These are phyloP conservation scores for Pythium phragmitis DNA, from an alignment of 352 stramenopile species.

Conservation along the genomic window DNA sequence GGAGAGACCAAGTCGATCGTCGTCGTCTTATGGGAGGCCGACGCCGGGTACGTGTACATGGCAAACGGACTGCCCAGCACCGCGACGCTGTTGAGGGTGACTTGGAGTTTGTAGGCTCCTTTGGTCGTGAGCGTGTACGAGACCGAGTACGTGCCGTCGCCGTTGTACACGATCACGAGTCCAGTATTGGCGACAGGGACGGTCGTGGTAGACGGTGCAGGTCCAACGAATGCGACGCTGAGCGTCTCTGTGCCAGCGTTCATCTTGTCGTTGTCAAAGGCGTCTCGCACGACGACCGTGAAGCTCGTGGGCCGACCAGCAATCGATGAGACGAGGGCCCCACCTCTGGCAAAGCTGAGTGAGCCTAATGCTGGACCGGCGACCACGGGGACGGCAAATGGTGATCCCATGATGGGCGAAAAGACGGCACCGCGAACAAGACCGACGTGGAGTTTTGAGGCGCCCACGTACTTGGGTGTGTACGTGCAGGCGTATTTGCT, in stretches of 20 bases:
- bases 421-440: slow-evolving; percentile 22
- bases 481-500: slow-evolving; percentile 69
- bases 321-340: slow-evolving; percentile 49
- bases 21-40: slow-evolving; percentile 40
- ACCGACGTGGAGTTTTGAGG: slow-evolving; percentile 35
- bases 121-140: slow-evolving; percentile 44
- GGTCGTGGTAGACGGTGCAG: slow-evolving; percentile 24
- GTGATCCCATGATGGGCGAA: slow-evolving; percentile 39
- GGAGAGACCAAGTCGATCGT: slow-evolving; percentile 51
- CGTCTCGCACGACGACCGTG: slow-evolving; percentile 51
- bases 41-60: slow-evolving; percentile 53
- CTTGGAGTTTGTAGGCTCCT: slow-evolving; percentile 44
- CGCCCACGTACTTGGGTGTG: slow-evolving; percentile 43
- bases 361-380: slow-evolving; percentile 52
- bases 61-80: slow-evolving; percentile 52
- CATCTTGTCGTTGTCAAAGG: slow-evolving; percentile 57
- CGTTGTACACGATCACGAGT: slow-evolving; percentile 32
- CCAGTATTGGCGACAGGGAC: slow-evolving; percentile 23
- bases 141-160: slow-evolving; percentile 40
- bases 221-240: slow-evolving; percentile 35
- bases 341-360: slow-evolving; percentile 38
- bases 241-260: slow-evolving; percentile 56
- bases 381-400: slow-evolving; percentile 47
- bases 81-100: slow-evolving; percentile 41
- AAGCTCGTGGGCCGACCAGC: slow-evolving; percentile 50